Evolutionary conservation across 1,284 basidiomycete species (phyloP), one percentile per base, ranked within the genome.

Genomic region (Moesziomyces aphidis): DNA sequence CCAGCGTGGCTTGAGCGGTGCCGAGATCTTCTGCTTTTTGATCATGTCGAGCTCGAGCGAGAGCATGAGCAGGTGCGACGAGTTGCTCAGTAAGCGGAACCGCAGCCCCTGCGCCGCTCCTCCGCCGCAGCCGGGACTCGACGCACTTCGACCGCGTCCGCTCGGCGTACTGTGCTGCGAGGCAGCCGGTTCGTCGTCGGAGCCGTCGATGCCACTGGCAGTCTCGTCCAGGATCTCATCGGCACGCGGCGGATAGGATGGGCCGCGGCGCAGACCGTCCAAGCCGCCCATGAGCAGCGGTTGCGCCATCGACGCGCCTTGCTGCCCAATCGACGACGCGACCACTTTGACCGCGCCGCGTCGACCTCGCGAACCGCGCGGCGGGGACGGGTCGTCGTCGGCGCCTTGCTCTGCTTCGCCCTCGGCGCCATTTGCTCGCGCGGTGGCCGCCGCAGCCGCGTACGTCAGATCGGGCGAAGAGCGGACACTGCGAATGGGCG

Each of bases 21-120:
- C 74, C n/a, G 74, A 76, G 49, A 84, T 83, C 68, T 84, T 84
- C 34, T 77, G 61, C 45, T 78, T 79, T 44, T 78, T 75, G 59
- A 84, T 84, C 83, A 84, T 84, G 43, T 81, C 80, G 26, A 84
- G 57, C 56, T 84, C 83, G 23, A 82, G 57, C 42, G 75, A 78
- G 19, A 84, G 77, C 80, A 83, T 84, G 44, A 82, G 74, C 44
- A 84, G 65, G 52, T 84, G 83, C 28, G 79, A 74, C 10, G 77
- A 70, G 61, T 83, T 83, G 65, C 68, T 74, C 23, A 83, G 53
- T 22, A 83, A 72, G 6, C 81, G 69, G 48, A 76, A 65, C 3
- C 82, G 72, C 17, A 70, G 51, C 13, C 66, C 19, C 34, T 60
- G 62, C n/a, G 53, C 23, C 6, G 48, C 53, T 34, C 43, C 49